A percentile compares a stretch with the other conserved stretches of the same genome.
phyloP scores from a whole-genome alignment of 371 early-diverging fungal genomes.

The Blastocladiella emersonii region DNA sequence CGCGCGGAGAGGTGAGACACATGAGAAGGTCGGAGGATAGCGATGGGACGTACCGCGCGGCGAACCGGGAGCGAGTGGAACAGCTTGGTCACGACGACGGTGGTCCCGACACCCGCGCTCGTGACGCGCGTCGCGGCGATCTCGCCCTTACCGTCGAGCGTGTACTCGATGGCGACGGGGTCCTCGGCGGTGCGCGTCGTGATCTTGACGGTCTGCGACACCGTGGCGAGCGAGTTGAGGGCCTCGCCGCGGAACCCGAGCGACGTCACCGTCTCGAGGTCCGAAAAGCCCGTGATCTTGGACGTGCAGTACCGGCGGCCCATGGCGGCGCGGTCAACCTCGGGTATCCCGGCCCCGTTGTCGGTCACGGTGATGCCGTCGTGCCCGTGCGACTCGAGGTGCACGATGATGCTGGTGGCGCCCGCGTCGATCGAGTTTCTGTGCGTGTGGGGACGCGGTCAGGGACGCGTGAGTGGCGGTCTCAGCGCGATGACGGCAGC shows the following conservation, averaged over 20 bases:
- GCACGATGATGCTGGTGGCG: slow-evolving; percentile 22
- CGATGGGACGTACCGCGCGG: slow-evolving; percentile 15
- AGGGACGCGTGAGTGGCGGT: background rate
- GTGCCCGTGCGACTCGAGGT: slow-evolving; percentile 7
- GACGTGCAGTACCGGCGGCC: slow-evolving; percentile 50
- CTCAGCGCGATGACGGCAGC: too few relatives aligned
- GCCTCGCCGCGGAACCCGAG: slow-evolving; percentile 64
- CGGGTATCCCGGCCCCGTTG: slow-evolving; percentile 41
- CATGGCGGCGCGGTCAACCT: slow-evolving; percentile 22
- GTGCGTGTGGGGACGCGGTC: background rate
- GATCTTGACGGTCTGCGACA: slow-evolving; percentile 18
- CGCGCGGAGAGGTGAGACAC: background rate
- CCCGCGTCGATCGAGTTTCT: slow-evolving; percentile 38
- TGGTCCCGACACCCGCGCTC: slow-evolving; percentile 16
- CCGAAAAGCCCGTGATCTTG: slow-evolving; percentile 47
- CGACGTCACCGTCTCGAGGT: slow-evolving; percentile 29
- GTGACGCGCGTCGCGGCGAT: slow-evolving; percentile 15
- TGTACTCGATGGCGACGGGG: slow-evolving; percentile 18
- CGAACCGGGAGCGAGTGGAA: slow-evolving; percentile 31
- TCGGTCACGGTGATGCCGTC: slow-evolving; percentile 15
- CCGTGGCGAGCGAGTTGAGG: slow-evolving; percentile 32
- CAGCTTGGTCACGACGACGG: slow-evolving; percentile 19
- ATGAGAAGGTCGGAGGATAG: background rate
- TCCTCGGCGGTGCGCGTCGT: slow-evolving; percentile 24
- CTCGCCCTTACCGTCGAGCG: slow-evolving; percentile 17